phyloP scores from a whole-genome alignment of 1,284 basidiomycete genomes.

The Phenoliferia sp. region DNA sequence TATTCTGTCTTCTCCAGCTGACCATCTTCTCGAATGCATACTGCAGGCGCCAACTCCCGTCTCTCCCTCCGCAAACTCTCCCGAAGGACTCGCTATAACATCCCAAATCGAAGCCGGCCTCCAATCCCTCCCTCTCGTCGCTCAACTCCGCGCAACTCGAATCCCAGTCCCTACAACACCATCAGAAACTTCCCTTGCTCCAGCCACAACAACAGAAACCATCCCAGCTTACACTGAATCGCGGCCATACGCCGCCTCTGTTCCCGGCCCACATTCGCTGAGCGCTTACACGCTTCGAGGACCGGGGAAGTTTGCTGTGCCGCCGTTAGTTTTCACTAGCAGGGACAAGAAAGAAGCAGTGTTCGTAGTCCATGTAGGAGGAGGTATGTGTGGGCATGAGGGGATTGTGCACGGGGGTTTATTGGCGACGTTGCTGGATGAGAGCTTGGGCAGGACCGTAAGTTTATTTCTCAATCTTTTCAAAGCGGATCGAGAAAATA shows the following conservation, averaged over 20 bases:
- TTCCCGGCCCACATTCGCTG: slow-evolving; percentile 57
- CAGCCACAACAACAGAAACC: slow-evolving; percentile 60
- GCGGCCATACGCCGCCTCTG: slow-evolving; percentile 29
- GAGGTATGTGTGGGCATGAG: slow-evolving; percentile 63
- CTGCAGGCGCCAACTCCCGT: neutral
- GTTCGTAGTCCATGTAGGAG: slow-evolving; percentile 73
- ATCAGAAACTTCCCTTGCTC: slow-evolving; percentile 68
- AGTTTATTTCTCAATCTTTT: slow-evolving; percentile 38
- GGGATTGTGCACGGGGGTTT: slow-evolving; percentile 80
- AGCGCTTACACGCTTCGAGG: slow-evolving; percentile 79
- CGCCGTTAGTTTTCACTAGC: slow-evolving; percentile 67
- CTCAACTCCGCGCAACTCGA: neutral
- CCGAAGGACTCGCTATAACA: neutral
- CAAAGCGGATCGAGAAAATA: neutral
- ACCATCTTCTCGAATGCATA: neutral
- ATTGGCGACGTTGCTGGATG: slow-evolving; percentile 83
- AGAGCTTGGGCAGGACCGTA: slow-evolving; percentile 75
- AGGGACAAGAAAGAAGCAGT: slow-evolving; percentile 67
- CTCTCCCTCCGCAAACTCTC: neutral
- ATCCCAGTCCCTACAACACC: slow-evolving; percentile 53
- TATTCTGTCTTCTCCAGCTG: neutral
- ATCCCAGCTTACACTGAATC: slow-evolving; percentile 19
- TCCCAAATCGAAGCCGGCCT: neutral
- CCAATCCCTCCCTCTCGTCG: slow-evolving; percentile 4
- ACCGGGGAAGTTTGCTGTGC: slow-evolving; percentile 73